Evolutionary conservation across 2,329 filamentous ascomycete species (phyloP).

Genomic region (Thielaviopsis euricoi): DNA sequence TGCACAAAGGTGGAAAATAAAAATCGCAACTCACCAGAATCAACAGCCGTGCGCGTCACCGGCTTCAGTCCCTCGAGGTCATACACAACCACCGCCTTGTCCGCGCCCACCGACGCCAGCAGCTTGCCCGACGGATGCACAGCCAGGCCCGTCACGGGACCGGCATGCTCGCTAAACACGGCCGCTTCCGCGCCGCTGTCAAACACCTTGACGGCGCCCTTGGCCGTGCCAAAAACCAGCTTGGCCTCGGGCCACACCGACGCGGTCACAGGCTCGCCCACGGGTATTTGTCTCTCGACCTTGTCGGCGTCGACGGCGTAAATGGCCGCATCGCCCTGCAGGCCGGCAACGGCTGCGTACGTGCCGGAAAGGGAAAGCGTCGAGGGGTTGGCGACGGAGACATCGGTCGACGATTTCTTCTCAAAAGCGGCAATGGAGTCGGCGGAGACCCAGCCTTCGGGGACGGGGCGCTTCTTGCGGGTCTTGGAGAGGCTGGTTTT

Average conservation of each 20-base stretch:
- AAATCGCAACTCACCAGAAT: slow-evolving; percentile 46
- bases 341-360: slow-evolving; percentile 56
- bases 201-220: slow-evolving; percentile 67
- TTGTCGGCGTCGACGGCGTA: slow-evolving; percentile 57
- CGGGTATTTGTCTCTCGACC: slow-evolving; percentile 49
- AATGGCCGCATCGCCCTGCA: slow-evolving; percentile 56
- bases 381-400: slow-evolving; percentile 31
- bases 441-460: slow-evolving; percentile 66
- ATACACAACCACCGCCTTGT: slow-evolving; percentile 88
- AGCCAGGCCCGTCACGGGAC: slow-evolving; percentile 59
- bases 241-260: slow-evolving; percentile 49
- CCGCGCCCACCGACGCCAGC: slow-evolving; percentile 70
- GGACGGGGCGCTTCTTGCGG: slow-evolving; percentile 75
- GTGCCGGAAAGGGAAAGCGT: slow-evolving; percentile 37
- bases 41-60: slow-evolving; percentile 63
- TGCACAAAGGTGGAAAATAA: background rate
- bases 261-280: slow-evolving; percentile 51
- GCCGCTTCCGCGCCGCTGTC: slow-evolving; percentile 52
- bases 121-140: slow-evolving; percentile 72
- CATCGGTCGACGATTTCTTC: slow-evolving; percentile 27
- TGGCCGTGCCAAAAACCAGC: slow-evolving; percentile 56
- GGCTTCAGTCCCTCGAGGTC: slow-evolving; percentile 52
- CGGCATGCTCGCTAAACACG: slow-evolving; percentile 66
- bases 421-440: slow-evolving; percentile 46
- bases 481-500: slow-evolving; percentile 58